These are phyloP conservation scores for Neonectria hederae DNA, from an alignment of 2,329 filamentous ascomycete genomes.

Conservation along the genomic window DNA sequence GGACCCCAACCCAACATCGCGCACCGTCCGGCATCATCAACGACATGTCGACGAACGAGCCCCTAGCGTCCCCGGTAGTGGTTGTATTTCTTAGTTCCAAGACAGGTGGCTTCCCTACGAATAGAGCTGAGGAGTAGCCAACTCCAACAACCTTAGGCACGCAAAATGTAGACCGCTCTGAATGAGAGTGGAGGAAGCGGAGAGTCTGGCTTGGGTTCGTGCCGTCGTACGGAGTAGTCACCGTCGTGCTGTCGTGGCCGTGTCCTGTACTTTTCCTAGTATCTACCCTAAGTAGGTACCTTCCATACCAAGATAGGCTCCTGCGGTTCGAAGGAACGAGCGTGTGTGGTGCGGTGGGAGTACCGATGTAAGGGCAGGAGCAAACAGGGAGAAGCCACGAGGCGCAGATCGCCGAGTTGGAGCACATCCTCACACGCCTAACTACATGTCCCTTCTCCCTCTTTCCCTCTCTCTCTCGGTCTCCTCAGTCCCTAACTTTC, in stretches of 20 bases:
- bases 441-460: neutral
- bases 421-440: neutral
- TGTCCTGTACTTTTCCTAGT: neutral
- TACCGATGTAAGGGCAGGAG: neutral
- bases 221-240: neutral
- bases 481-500: neutral
- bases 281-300: neutral
- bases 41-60: slow-evolving; percentile 5
- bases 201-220: slow-evolving; percentile 3
- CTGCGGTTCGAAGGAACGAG: neutral
- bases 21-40: slow-evolving; percentile 11
- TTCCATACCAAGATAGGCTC: neutral
- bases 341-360: neutral
- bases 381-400: neutral
- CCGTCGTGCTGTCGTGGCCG: neutral
- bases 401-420: slow-evolving; percentile 1
- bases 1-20: slow-evolving; percentile 9
- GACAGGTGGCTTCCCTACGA: neutral
- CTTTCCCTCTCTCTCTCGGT: neutral
- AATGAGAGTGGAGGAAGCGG: slow-evolving; percentile 6
- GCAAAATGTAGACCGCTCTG: neutral
- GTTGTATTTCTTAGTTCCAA: neutral
- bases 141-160: neutral
- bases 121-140: neutral
- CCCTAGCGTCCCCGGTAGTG: neutral